Evolutionary conservation across 108 stramenopile genomes (phyloP), one percentile per base, ranked within the genome.

Genomic region (Fragilariopsis cylindrus): DNA sequence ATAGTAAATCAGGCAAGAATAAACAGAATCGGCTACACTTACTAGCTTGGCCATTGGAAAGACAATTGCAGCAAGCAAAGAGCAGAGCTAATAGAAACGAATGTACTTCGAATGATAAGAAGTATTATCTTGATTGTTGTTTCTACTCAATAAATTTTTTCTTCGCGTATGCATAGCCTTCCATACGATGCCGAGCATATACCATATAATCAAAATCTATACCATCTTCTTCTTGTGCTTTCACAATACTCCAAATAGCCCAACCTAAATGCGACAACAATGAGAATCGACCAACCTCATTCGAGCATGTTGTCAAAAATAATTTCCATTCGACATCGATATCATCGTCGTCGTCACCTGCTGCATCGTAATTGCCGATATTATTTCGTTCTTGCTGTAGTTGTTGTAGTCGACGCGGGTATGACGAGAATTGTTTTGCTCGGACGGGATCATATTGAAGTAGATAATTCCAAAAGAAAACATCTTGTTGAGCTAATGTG

Each of bases 191-290:
- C 19, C 68, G 48, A 4, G 91, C 91, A 75, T 95, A 95, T 7
- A 41, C 65, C 18, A 91, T 13, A 65, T 88, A 95, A 60, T 95
- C 93, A 75, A 91, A 95, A 7, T 91, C 89, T 8, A 90, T 84
- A 11, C 48, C 54, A 30, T 69, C 60, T 18, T 65, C 4, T 48
- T 63, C 62, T 13, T 47, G 65, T 5, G 88, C 84, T 82, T 92
- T 91, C 3, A 90, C 76, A 19, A 95, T 42, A 48, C 82, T 69
- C 94, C 94, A 95, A 13, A 81, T 48, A 3, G 81, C 86, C 94
- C 94, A 95, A 43, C 76, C 87, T 48, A 92, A 65, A 70, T 95
- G 91, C 46, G 80, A 87, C 19, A 87, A 15, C 47, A 89, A 56
- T 16, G 85, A 84, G 66, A 78, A 81, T 48, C 75, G 68, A 47